Base-by-base conservation (phyloP, 805 yeast species). In the Naumovozyma baii region DNA sequence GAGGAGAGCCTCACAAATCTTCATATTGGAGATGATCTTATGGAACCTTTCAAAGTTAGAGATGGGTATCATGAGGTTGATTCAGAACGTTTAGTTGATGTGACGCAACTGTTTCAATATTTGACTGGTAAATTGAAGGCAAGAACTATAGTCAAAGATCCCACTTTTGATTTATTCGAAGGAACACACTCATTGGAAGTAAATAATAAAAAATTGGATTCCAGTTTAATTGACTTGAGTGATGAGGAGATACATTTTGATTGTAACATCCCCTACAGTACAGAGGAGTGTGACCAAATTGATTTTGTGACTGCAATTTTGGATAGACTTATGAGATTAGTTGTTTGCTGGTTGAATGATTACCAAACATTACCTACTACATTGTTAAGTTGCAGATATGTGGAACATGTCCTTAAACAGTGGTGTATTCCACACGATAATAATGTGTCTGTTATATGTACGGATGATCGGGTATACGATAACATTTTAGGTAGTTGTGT, bases 111-210 rank as follows among this genome's bases (percentile, higher is more conserved):
- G n/a, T 63, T 83, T 31, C 66, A 70, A 37, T 44, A 55, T 3
- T 62, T 73, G 15, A 52, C 72, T 31, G 41, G 51, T 10, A 48
- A 44, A 2, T 55, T 80, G 30, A 53, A 58, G 14, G 70, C 72
- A 30, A 80, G 78, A 25, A 67, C 71, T 36, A 76, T 90, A 15
- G 73, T 74, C 3, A 76, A 76, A 49, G 68, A 73, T 8, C 70
- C 75, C 0, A 62, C 62, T 19, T 85, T 86, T 61, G 74, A 77
- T 39, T 67, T 90, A 34, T 67, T 81, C 45, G 86, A 85, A 49
- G 94, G 96, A 0, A 83, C 96, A 1, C 79, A 88, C 48, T 95
- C 97, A 0, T 64, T 86, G 44, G 97, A 88, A 57, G 71, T 80
- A 12, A 69, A 77, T 41, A 85, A 85, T 54, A 66, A 69, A 9